These are phyloP conservation scores for Knoxdaviesia proteae DNA, from an alignment of 2,329 filamentous ascomycete species.

Conservation along the genomic window DNA sequence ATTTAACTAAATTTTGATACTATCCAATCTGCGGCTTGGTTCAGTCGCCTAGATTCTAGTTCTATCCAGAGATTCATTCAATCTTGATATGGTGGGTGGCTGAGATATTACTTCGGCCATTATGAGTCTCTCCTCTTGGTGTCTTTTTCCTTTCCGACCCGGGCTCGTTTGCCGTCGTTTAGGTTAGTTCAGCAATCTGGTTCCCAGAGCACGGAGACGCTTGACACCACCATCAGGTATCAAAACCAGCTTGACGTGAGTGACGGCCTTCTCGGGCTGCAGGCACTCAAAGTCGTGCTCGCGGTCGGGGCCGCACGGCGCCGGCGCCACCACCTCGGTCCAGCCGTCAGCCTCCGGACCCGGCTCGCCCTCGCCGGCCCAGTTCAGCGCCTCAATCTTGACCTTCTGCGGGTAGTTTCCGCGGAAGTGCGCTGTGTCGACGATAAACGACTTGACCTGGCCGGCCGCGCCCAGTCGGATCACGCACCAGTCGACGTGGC, in stretches of 20 bases:
- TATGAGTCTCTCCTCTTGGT: too few species aligned
- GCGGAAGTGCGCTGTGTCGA: constrained; percentile 67
- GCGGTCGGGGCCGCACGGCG: constrained; percentile 49
- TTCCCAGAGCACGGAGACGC: constrained; percentile 58
- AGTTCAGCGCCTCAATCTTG: constrained; percentile 40
- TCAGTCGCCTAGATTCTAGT: too few species aligned
- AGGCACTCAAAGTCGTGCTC: constrained; percentile 45
- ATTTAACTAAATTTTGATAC: too few species aligned
- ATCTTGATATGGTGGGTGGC: too few species aligned
- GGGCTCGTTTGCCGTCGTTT: too few species aligned
- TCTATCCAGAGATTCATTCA: too few species aligned
- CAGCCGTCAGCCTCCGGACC: constrained; percentile 36
- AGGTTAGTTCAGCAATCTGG: constrained; percentile 15
- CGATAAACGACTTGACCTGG: constrained; percentile 42
- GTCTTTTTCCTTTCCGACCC: too few species aligned
- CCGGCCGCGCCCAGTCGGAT: constrained; percentile 49
- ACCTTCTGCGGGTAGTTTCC: constrained; percentile 70
- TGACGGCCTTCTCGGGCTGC: constrained; percentile 40
- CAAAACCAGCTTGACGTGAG: constrained; percentile 77
- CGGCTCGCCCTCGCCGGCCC: constrained; percentile 32
- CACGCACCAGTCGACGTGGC: constrained; percentile 64
- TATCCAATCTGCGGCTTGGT: too few species aligned
- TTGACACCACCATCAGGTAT: constrained; percentile 89
- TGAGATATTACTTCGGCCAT: too few species aligned
- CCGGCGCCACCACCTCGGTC: constrained; percentile 43